phyloP scores from a whole-genome alignment of 1,284 basidiomycete species.

The Irpex lacteus region DNA sequence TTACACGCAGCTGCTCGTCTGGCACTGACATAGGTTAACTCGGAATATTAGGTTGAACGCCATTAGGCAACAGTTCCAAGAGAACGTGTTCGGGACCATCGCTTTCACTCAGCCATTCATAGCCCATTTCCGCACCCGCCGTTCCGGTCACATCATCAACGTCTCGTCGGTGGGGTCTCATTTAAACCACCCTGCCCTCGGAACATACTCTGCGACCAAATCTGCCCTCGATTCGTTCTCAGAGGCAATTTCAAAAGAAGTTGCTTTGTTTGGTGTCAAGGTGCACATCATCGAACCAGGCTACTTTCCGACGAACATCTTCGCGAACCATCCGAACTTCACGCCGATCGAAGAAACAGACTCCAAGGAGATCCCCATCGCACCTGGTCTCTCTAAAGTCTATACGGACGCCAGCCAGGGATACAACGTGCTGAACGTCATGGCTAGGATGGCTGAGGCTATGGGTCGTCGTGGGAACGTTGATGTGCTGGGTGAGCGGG shows the following conservation, averaged over 20 bases:
- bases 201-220: constrained; percentile 28
- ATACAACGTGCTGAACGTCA: constrained; percentile 12
- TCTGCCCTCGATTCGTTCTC: constrained; percentile 29
- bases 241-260: constrained; percentile 27
- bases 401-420: constrained; percentile 24
- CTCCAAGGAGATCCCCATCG: neutral
- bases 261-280: constrained; percentile 26
- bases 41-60: constrained; percentile 16
- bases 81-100: constrained; percentile 30
- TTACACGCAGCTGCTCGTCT: too few relatives aligned
- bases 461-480: constrained; percentile 20
- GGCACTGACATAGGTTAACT: neutral
- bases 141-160: constrained; percentile 27
- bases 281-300: constrained; percentile 28
- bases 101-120: constrained; percentile 31
- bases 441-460: constrained; percentile 9
- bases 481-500: constrained; percentile 14
- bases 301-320: constrained; percentile 30
- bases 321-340: constrained; percentile 15
- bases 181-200: constrained; percentile 16
- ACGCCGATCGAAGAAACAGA: neutral
- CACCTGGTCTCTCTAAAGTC: constrained; percentile 1
- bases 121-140: constrained; percentile 24
- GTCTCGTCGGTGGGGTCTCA: constrained; percentile 22
- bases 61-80: constrained; percentile 28